A percentile compares a stretch with the other conserved stretches of the same genome.
Evolutionary conservation across 139 green algal genomes (phyloP).

Genomic region (Ostreobium quekettii): DNA sequence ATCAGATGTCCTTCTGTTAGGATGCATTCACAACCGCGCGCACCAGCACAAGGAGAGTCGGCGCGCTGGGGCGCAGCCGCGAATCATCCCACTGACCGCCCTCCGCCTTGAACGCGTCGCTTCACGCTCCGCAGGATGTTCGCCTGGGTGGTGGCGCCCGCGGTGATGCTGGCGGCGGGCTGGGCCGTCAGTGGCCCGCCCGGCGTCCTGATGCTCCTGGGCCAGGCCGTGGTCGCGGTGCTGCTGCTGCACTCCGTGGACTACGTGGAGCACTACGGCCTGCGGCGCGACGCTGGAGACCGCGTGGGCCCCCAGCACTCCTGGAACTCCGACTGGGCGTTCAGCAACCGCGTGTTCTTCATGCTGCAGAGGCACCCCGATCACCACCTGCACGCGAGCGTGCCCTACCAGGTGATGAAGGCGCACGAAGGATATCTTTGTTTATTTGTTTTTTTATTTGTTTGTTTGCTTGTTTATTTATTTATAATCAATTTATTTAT

Average conservation of each 20-base stretch:
- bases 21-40: neutral
- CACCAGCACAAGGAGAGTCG: neutral
- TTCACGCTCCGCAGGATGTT: slow-evolving; percentile 3
- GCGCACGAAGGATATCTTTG: too few species aligned
- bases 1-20: neutral
- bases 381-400: slow-evolving; percentile 40
- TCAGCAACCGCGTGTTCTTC: slow-evolving; percentile 26
- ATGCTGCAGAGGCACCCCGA: slow-evolving; percentile 49
- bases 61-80: neutral
- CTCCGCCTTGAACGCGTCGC: neutral
- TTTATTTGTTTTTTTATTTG: neutral
- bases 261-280: slow-evolving; percentile 61
- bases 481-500: neutral
- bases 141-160: slow-evolving; percentile 5
- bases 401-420: slow-evolving; percentile 42
- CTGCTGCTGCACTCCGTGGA: slow-evolving; percentile 33
- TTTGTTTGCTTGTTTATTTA: neutral
- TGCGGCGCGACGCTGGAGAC: slow-evolving; percentile 22
- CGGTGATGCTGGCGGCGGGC: neutral
- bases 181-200: slow-evolving; percentile 2
- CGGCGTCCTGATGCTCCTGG: slow-evolving; percentile 16
- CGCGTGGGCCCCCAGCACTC: slow-evolving; percentile 33
- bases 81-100: neutral
- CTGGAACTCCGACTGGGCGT: slow-evolving; percentile 47
- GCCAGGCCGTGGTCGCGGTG: slow-evolving; percentile 3